Evolutionary conservation across 2,329 filamentous ascomycete species (phyloP), one percentile per base, ranked within the genome.

Genomic region (Elsinoe perseae): DNA sequence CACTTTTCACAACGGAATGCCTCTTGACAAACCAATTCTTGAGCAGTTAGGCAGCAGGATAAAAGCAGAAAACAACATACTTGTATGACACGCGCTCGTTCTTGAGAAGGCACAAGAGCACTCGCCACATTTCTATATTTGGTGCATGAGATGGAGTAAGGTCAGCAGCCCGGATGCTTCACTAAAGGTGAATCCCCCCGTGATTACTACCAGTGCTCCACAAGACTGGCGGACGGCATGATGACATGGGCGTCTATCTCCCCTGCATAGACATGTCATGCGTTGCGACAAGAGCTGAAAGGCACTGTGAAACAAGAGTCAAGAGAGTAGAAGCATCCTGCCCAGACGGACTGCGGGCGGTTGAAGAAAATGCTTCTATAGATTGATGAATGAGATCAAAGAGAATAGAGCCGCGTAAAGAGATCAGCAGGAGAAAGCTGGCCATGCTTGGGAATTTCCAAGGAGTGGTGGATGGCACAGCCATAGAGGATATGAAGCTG

Each of bases 101-200:
- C 10, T 2, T 20, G n/a, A 16, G 10, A 20, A 9, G 20, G 20
- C 18, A 25, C 12, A 12, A 21, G 14, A n/a, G 40, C 40, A 23
- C 40, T 50, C 16, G 44, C 44, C 44, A 50, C 44, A 50, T 10
- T 50, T 50, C 44, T 50, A 50, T 30, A 50, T 50, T 50, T 50
- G 44, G 44, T 30, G 27, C 44, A 50, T 20, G 9, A 36, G 32
- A 36, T 14, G n/a, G n/a, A n/a, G n/a, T 43, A 14, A 36, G 4
- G 32, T 36, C 12, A 36, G 32, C 32, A 36, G n/a, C n/a, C n/a
- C n/a, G n/a, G n/a, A n/a, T n/a, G n/a, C n/a, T n/a, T n/a, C n/a
- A n/a, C n/a, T n/a, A n/a, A n/a, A n/a, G n/a, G n/a, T n/a, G n/a
- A n/a, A n/a, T n/a, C n/a, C n/a, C n/a, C n/a, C n/a, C n/a, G n/a